phyloP scores from a whole-genome alignment of 2,329 filamentous ascomycete genomes.

The Laburnicola sp. region DNA sequence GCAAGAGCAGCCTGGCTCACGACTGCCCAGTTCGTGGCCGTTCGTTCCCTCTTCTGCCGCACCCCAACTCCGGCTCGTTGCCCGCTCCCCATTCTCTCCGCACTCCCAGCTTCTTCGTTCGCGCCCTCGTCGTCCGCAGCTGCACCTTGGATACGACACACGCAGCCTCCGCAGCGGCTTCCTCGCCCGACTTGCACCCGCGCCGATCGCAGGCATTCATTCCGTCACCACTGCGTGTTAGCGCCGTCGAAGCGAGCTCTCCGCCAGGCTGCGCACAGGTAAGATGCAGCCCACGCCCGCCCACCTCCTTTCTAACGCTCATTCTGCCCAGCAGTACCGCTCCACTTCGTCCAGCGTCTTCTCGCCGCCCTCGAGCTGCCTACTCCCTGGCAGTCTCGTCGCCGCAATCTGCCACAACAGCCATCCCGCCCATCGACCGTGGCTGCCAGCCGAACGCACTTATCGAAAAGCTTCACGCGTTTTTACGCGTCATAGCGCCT shows the following conservation, averaged over 20 bases:
- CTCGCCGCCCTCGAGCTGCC: conserved; percentile 24
- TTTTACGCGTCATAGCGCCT: conserved; percentile 46
- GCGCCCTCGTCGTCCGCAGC: neutral
- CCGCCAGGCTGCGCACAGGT: conserved; percentile 33
- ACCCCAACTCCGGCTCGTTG: conserved; percentile 7
- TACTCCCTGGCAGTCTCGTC: conserved; percentile 26
- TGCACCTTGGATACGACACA: neutral
- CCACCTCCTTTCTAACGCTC: conserved; percentile 28
- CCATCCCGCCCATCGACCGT: conserved; percentile 28
- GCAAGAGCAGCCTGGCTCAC: conserved; percentile 11
- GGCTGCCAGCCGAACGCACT: conserved; percentile 18
- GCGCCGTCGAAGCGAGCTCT: conserved; percentile 38
- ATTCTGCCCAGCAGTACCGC: conserved; percentile 16
- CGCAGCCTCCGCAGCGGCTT: neutral
- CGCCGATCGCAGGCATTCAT: conserved; percentile 7
- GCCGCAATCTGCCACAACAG: conserved; percentile 40
- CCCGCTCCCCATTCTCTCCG: neutral
- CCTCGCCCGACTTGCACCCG: conserved; percentile 14
- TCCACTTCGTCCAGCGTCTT: conserved; percentile 22
- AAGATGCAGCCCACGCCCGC: conserved; percentile 27
- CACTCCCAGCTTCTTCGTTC: conserved; percentile 6
- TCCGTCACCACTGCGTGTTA: conserved; percentile 37
- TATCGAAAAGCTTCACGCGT: conserved; percentile 40
- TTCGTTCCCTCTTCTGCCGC: conserved; percentile 2
- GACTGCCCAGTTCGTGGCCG: neutral